phyloP scores from a whole-genome alignment of 768 basidiomycete species.

The Grammothele lineata region DNA sequence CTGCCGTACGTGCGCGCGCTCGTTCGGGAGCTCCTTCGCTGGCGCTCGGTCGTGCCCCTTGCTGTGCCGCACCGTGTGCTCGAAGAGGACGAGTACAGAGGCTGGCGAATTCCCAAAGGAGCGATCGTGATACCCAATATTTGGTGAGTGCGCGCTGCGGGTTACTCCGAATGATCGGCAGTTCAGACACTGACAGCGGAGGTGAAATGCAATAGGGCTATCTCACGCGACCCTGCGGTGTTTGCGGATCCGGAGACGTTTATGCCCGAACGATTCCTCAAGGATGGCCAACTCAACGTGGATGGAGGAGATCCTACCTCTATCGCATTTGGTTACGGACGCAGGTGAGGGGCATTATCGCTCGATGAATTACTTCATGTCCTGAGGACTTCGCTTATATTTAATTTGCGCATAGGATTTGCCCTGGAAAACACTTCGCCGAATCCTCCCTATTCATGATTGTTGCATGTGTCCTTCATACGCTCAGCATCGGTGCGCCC shows the following conservation, averaged over 20 bases:
- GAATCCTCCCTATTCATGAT: slow-evolving; percentile 11
- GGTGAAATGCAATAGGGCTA: slow-evolving; percentile 3
- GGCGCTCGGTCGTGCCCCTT: slow-evolving; percentile 16
- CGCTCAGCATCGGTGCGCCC: neutral
- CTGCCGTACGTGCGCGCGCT: slow-evolving; percentile 23
- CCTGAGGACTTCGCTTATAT: neutral
- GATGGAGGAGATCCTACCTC: slow-evolving; percentile 11
- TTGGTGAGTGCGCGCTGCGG: slow-evolving; percentile 25
- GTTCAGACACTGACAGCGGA: slow-evolving; percentile 3
- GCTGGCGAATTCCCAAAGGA: slow-evolving; percentile 26
- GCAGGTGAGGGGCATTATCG: slow-evolving; percentile 9
- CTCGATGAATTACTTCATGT: neutral
- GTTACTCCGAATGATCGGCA: slow-evolving; percentile 36
- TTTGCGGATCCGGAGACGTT: slow-evolving; percentile 16
- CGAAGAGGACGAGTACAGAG: slow-evolving; percentile 26
- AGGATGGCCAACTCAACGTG: slow-evolving; percentile 11
- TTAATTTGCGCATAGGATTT: slow-evolving; percentile 10
- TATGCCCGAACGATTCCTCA: slow-evolving; percentile 14
- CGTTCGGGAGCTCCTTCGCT: slow-evolving; percentile 19
- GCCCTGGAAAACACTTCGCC: slow-evolving; percentile 23
- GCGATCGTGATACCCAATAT: slow-evolving; percentile 19
- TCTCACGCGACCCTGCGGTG: too few species aligned
- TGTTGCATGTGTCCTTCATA: slow-evolving; percentile 11
- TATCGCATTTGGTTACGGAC: slow-evolving; percentile 13
- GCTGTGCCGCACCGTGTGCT: slow-evolving; percentile 9